A percentile compares a stretch with the other conserved stretches of the same genome.
phyloP scores from a whole-genome alignment of 257 asterid species.

The Solanum acaule region DNA sequence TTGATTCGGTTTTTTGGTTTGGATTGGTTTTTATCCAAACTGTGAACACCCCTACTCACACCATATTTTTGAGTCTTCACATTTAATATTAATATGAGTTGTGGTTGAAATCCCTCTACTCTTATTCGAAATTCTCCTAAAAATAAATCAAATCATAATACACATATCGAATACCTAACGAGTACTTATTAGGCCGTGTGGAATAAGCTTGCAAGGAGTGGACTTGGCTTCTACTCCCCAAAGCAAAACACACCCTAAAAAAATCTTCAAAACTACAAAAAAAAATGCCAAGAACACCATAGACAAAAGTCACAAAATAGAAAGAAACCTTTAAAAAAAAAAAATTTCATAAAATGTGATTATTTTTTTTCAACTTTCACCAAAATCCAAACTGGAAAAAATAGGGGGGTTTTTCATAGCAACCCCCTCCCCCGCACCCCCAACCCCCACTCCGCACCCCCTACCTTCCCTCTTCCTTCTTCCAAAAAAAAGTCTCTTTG shows the following conservation, averaged over 20 bases:
- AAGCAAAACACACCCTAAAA: not conserved
- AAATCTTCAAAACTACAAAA: not conserved
- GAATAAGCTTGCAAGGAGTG: not conserved
- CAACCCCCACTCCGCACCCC: not conserved
- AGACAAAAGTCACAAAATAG: not conserved
- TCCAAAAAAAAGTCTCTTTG: conserved; percentile 30
- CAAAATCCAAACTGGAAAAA: not conserved
- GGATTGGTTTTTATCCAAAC: too few species aligned
- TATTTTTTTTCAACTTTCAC: not conserved
- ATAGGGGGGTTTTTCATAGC: not conserved
- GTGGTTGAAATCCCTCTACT: rapidly evolving
- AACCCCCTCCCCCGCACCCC: not conserved
- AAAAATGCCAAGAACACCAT: not conserved
- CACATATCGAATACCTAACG: not conserved
- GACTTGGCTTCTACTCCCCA: not conserved
- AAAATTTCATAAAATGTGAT: not conserved
- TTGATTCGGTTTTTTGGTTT: too few species aligned
- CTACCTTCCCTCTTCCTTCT: not conserved
- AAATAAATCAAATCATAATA: not conserved
- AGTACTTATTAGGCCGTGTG: not conserved
- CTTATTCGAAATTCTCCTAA: rapidly evolving
- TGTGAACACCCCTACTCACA: not conserved
- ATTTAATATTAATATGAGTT: not conserved
- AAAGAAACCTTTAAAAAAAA: not conserved
- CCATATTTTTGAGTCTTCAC: not conserved